Evolutionary conservation across 345 rosid genomes (phyloP).

Genomic region (Hibiscus tridactylites): DNA sequence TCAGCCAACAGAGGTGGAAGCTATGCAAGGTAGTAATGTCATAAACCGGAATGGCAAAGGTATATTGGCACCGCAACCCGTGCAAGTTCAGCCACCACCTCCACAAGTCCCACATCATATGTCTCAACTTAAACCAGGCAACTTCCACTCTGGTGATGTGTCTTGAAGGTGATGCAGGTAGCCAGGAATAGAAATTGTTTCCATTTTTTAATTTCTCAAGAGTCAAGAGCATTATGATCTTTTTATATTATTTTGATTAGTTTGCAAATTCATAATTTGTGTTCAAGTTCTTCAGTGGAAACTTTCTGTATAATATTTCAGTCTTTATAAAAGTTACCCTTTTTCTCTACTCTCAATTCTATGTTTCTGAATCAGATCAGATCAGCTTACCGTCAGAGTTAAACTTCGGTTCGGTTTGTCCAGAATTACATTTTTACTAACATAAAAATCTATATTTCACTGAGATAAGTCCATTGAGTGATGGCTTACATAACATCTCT

Average conservation of each 20-base stretch:
- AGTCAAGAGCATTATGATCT: neutral
- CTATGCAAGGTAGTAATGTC: constrained; percentile 22
- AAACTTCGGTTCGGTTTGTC: too few relatives aligned
- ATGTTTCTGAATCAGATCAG: too few relatives aligned
- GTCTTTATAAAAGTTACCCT: too few relatives aligned
- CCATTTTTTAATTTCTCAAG: neutral
- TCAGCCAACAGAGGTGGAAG: constrained; percentile 35
- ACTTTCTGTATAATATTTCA: neutral
- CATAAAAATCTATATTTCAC: neutral
- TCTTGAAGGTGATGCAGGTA: constrained; percentile 48
- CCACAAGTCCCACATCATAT: constrained; percentile 37
- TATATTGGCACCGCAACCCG: constrained; percentile 37
- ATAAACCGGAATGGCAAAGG: constrained; percentile 50
- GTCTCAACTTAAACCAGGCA: constrained; percentile 43
- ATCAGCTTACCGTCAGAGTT: too few relatives aligned
- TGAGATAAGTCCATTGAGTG: neutral
- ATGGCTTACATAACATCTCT: neutral
- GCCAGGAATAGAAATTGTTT: constrained; percentile 35
- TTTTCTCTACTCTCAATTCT: too few relatives aligned
- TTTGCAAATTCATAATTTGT: neutral
- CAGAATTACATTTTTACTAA: too few relatives aligned
- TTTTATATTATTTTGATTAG: neutral
- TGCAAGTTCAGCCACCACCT: constrained; percentile 37
- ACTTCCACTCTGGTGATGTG: constrained; percentile 35
- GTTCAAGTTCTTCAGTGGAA: neutral